Percentiles rank a stretch among this genome's conserved stretches.
These are phyloP conservation scores for Didymella lethalis DNA, from an alignment of 2,329 filamentous ascomycete species.

Conservation along the genomic window DNA sequence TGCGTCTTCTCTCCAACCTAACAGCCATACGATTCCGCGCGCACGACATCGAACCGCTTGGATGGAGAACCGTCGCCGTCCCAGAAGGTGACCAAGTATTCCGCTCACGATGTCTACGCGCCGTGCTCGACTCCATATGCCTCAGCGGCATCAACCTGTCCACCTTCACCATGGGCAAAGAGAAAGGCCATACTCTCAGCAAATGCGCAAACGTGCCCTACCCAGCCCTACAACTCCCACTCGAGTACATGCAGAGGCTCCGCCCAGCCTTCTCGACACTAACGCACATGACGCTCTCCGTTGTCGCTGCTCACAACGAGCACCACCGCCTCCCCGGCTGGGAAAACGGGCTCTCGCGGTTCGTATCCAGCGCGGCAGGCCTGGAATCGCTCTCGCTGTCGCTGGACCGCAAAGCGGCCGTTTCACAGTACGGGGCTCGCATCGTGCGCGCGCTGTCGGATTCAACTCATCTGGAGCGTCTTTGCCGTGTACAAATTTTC, in stretches of 20 bases:
- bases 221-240: constrained; percentile 25
- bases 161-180: constrained; percentile 34
- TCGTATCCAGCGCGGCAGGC: constrained; percentile 30
- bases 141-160: constrained; percentile 30
- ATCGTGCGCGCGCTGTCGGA: constrained; percentile 28
- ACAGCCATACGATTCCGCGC: constrained; percentile 31
- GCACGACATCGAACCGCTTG: constrained; percentile 20
- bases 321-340: constrained; percentile 30
- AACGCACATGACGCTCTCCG: constrained; percentile 29
- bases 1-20: constrained; percentile 30
- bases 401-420: constrained; percentile 24
- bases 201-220: constrained; percentile 29
- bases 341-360: constrained; percentile 30
- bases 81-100: constrained; percentile 28
- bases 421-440: constrained; percentile 27
- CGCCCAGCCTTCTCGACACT: constrained; percentile 25
- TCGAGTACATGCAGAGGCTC: constrained; percentile 23
- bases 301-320: constrained; percentile 24
- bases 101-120: constrained; percentile 33
- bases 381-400: constrained; percentile 32
- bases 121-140: constrained; percentile 33
- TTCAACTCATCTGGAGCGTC: constrained; percentile 19
- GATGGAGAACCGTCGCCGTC: constrained; percentile 16
- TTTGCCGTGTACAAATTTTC: constrained; percentile 28
- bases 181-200: constrained; percentile 14